phyloP scores from a whole-genome alignment of 2,329 filamentous ascomycete species.

The Teratosphaeria destructans region DNA sequence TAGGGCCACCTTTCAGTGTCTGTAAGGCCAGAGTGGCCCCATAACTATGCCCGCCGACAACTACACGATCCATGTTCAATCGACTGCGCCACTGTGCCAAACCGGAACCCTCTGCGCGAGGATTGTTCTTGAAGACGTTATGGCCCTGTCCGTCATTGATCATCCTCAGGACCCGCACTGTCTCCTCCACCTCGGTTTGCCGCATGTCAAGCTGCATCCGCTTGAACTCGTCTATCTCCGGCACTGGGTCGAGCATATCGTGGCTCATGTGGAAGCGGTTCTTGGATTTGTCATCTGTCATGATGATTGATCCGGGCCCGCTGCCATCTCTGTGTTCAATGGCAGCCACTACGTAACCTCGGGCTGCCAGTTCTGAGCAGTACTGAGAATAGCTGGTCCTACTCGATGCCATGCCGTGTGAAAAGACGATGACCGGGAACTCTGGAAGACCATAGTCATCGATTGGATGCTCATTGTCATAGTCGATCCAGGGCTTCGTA shows the following conservation, averaged over 20 bases:
- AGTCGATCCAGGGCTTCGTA: constrained; percentile 17
- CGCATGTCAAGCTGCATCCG: constrained; percentile 34
- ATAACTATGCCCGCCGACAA: constrained; percentile 55
- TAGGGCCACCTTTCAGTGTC: constrained; percentile 43
- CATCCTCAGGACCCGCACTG: constrained; percentile 30
- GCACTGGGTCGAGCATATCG: constrained; percentile 22
- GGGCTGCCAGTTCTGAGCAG: constrained; percentile 35
- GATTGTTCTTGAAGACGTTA: constrained; percentile 33
- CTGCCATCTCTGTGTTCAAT: constrained; percentile 40
- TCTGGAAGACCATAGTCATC: constrained; percentile 22
- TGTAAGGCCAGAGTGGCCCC: constrained; percentile 55
- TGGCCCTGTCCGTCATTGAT: constrained; percentile 30
- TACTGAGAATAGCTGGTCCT: constrained; percentile 38
- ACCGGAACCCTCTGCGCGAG: constrained; percentile 37
- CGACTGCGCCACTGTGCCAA: constrained; percentile 43
- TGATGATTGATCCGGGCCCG: constrained; percentile 34
- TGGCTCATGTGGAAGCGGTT: constrained; percentile 29
- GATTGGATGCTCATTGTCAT: constrained; percentile 16
- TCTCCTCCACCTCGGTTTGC: constrained; percentile 37
- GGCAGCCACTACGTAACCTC: constrained; percentile 36
- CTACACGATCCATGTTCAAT: constrained; percentile 45
- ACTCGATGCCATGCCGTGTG: constrained; percentile 37
- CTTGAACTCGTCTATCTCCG: constrained; percentile 28
- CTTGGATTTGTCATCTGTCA: constrained; percentile 22
- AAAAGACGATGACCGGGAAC: constrained; percentile 36